Evolutionary conservation across 2,329 filamentous ascomycete genomes (phyloP).

Genomic region (Keithomyces neogunnii): DNA sequence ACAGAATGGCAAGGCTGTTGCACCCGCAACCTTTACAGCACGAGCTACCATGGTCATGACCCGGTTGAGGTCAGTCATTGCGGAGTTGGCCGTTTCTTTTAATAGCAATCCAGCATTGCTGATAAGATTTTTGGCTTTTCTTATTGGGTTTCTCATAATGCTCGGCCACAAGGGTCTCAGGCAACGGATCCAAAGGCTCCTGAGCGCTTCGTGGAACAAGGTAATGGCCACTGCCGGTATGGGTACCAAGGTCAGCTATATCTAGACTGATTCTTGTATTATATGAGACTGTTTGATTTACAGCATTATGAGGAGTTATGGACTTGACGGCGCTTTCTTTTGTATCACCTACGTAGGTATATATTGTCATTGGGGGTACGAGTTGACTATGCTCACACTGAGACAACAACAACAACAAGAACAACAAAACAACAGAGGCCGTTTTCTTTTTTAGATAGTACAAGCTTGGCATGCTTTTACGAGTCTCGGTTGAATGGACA

Average conservation of each 20-base stretch:
- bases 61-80: constrained; percentile 43
- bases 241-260: constrained; percentile 96
- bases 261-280: constrained; percentile 38
- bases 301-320: constrained; percentile 20
- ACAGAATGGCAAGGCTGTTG: constrained; percentile 20
- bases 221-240: constrained; percentile 80
- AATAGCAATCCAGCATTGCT: constrained; percentile 49
- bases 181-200: constrained; percentile 60
- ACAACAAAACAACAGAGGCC: no score
- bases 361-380: background rate
- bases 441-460: background rate
- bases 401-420: background rate
- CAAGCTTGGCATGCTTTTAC: background rate
- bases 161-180: constrained; percentile 68
- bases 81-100: constrained; percentile 40
- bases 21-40: constrained; percentile 30
- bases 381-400: background rate
- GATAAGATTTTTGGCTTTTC: constrained; percentile 63
- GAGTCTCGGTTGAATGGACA: background rate
- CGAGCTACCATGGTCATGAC: constrained; percentile 44
- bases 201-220: constrained; percentile 71
- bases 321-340: constrained; percentile 1
- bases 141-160: constrained; percentile 69
- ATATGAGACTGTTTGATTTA: constrained; percentile 10
- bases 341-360: background rate